Evolutionary conservation across 805 yeast genomes (phyloP), one percentile per base, ranked within the genome.

Genomic region (Cyberlindnera maritima): DNA sequence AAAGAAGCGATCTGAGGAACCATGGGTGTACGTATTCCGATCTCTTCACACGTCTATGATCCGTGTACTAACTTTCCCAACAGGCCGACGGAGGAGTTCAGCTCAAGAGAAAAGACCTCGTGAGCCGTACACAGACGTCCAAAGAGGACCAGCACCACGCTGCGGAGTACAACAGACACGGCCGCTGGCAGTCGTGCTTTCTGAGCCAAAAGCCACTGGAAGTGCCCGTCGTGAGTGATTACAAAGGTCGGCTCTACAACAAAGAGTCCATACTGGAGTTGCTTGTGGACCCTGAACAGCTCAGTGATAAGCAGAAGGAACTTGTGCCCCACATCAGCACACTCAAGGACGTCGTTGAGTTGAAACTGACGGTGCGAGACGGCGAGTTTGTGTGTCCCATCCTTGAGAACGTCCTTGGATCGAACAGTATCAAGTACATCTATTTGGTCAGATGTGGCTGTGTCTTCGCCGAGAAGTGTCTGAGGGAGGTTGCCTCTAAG

Each of bases 21-120:
- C 7, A 46, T 53, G 52, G 53, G 57, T 10, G 54, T 50, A 40
- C 25, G 54, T 47, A 13, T 11, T 36, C 25, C 13, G n/a, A n/a
- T n/a, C n/a, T n/a, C n/a, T n/a, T n/a, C n/a, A n/a, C n/a, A n/a
- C n/a, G n/a, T n/a, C n/a, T n/a, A n/a, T n/a, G n/a, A n/a, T n/a
- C n/a, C n/a, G n/a, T n/a, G n/a, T 32, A 32, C 18, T 32, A n/a
- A 32, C 20, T 4, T 15, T 4, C 5, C 5, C 35, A n/a, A n/a
- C 20, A 71, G 76, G 80, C 79, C 50, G 92, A 85, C 60, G 92
- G 92, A n/a, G 89, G 91, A 2, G 74, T 87, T 1, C 76, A 84
- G 17, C 81, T 83, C 14, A 76, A 75, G 43, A 68, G 87, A 26
- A 71, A 72, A 48, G 86, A 82, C 50, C 70, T 78, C 12, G 62